Base-by-base conservation (phyloP, 2,329 filamentous ascomycete species). In the Aspergillus sp. region DNA sequence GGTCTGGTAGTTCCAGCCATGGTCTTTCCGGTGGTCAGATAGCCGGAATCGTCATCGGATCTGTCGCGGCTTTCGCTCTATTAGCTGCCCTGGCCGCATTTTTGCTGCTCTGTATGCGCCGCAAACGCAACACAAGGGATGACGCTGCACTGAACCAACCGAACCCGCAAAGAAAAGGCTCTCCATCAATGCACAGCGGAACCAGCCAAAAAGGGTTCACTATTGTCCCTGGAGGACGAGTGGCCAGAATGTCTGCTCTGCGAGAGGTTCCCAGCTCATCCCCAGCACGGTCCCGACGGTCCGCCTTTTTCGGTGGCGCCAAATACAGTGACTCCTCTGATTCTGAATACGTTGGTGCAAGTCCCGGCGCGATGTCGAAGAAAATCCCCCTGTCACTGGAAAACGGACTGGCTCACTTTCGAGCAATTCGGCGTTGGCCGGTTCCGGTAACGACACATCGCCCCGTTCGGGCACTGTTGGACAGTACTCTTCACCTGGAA, bases 171-270 rank as follows among this genome's bases (percentile, higher is more conserved):
- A 71, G 73, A 39, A 68, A 65, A 61, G 61, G 59, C 43, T 56
- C 61, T 51, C 57, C 57, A n/a, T 60, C 67, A 10, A 67, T 67
- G 57, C 71, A 75, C 58, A 73, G 73, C 51, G 56, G 55, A 42
- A 59, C 66, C 27, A 59, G 59, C 29, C 65, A 60, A 44, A 67
- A 61, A 52, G 83, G 81, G 33, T 86, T 88, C 51, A 85, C 89
- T 55, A 79, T 90, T 11, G 76, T 94, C 8, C 88, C 90, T 5
- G 90, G 90, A 35, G 90, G 89, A 28, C 85, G 93, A 49, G 93
- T 98, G 46, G 88, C 93, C 33, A 84, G 93, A 44, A 97, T 98
- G 93, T 90, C 91, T 33, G 93, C 93, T 30, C 69, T 98, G 41
- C 91, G 96, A 68, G 85, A 83, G 5, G 81, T 85, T 43, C 81